Conservation (phyloP, 352 stramenopile genomes). For the Phytophthora uliginosa region DNA sequence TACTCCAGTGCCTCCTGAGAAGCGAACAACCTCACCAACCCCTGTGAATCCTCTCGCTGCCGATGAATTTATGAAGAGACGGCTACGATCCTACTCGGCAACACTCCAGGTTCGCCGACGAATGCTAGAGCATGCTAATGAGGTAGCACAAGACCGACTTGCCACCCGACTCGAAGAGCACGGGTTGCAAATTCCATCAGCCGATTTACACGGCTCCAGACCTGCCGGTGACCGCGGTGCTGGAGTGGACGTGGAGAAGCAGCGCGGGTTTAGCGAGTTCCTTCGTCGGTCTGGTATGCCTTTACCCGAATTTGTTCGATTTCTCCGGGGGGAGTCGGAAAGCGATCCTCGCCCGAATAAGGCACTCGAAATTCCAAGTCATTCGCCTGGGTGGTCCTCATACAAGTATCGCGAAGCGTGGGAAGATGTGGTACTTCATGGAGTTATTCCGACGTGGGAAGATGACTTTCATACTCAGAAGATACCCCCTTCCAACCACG, state of each 20-base stretch:
- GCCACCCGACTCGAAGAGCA: not conserved
- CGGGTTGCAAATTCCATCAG: not conserved
- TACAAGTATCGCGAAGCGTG: slow-evolving; percentile 15
- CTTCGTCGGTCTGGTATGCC: slow-evolving; percentile 5
- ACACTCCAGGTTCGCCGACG: too few species aligned
- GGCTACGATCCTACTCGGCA: too few species aligned
- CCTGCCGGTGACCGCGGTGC: too few species aligned
- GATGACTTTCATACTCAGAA: not conserved
- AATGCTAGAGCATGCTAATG: too few species aligned
- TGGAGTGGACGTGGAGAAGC: slow-evolving; percentile 10
- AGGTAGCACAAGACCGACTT: not conserved
- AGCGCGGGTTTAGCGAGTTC: slow-evolving; percentile 11
- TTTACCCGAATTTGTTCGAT: slow-evolving; percentile 17
- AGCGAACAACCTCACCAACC: too few species aligned
- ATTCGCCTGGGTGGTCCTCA: not conserved
- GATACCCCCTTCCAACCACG: not conserved
- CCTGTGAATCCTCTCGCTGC: too few species aligned
- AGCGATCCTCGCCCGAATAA: slow-evolving; percentile 16
- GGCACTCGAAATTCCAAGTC: slow-evolving; percentile 9
- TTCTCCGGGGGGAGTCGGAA: slow-evolving; percentile 14
- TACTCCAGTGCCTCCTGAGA: too few species aligned
- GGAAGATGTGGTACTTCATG: slow-evolving; percentile 14
- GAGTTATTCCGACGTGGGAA: not conserved
- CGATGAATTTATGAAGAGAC: too few species aligned
- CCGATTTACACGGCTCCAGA: too few species aligned